Evolutionary conservation across 2,329 filamentous ascomycete species (phyloP).

Genomic region (Biscogniauxia marginata): DNA sequence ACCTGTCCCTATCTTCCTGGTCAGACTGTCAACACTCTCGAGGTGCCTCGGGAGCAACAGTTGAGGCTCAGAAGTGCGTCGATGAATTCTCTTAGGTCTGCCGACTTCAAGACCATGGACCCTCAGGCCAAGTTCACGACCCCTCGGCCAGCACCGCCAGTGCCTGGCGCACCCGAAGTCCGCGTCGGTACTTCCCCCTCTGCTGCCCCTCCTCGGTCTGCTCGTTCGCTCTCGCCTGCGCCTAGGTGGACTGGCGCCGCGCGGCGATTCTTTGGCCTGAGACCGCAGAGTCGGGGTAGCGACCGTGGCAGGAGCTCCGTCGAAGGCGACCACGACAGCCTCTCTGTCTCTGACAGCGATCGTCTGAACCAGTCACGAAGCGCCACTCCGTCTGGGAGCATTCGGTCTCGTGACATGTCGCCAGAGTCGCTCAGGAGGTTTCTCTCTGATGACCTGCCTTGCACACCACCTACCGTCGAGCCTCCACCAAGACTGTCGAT

Average conservation of each 20-base stretch:
- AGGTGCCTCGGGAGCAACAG: slow-evolving; percentile 70
- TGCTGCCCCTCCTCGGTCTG: slow-evolving; percentile 37
- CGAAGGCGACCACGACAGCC: slow-evolving; percentile 22
- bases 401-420: slow-evolving; percentile 51
- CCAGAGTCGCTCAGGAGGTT: slow-evolving; percentile 55
- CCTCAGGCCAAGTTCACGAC: slow-evolving; percentile 73
- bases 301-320: slow-evolving; percentile 34
- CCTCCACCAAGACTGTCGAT: slow-evolving; percentile 37
- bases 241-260: slow-evolving; percentile 46
- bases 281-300: slow-evolving; percentile 33
- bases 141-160: slow-evolving; percentile 58
- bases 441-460: slow-evolving; percentile 45
- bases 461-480: slow-evolving; percentile 33
- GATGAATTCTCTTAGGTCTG: slow-evolving; percentile 55
- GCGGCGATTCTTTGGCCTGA: slow-evolving; percentile 50
- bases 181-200: slow-evolving; percentile 34
- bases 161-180: slow-evolving; percentile 41
- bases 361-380: slow-evolving; percentile 33
- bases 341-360: slow-evolving; percentile 17
- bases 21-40: slow-evolving; percentile 80
- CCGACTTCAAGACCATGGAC: slow-evolving; percentile 71
- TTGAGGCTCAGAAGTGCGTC: slow-evolving; percentile 64
- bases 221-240: slow-evolving; percentile 47
- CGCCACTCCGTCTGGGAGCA: slow-evolving; percentile 39
- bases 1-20: slow-evolving; percentile 84